Conservation (phyloP, 257 asterid species). For the Capsicum chinense region DNA sequence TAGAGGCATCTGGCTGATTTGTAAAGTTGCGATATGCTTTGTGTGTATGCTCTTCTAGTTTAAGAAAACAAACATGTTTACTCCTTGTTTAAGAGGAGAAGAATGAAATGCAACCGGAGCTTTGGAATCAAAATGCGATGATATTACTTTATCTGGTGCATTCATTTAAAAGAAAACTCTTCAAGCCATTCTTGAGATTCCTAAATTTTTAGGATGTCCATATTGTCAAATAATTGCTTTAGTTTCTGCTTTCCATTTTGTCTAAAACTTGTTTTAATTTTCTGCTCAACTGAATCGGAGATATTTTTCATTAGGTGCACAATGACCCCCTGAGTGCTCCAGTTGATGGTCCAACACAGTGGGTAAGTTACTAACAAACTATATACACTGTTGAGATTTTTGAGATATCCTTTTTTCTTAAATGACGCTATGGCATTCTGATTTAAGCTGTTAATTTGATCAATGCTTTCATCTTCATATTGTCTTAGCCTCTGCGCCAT, state of each 20-base stretch:
- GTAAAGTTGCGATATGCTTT: neutral
- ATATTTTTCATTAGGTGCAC: constrained; percentile 62
- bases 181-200: neutral
- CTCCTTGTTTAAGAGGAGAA: neutral
- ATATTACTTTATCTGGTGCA: neutral
- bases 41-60: constrained; percentile 5
- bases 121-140: neutral
- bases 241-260: constrained; percentile 24
- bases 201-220: neutral
- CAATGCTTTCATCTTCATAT: constrained; percentile 23
- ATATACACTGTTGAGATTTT: neutral
- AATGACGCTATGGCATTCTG: neutral
- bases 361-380: constrained; percentile 60
- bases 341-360: constrained; percentile 99
- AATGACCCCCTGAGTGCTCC: constrained; percentile 89
- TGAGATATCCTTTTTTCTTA: neutral
- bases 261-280: constrained; percentile 23
- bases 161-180: neutral
- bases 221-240: neutral
- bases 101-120: neutral
- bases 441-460: neutral
- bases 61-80: neutral
- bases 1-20: constrained; percentile 11
- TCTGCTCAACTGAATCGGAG: neutral
- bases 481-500: constrained; percentile 85